Base-by-base conservation (phyloP, 169 alveolate species). In the Pseudocohnilembus persalinus region DNA sequence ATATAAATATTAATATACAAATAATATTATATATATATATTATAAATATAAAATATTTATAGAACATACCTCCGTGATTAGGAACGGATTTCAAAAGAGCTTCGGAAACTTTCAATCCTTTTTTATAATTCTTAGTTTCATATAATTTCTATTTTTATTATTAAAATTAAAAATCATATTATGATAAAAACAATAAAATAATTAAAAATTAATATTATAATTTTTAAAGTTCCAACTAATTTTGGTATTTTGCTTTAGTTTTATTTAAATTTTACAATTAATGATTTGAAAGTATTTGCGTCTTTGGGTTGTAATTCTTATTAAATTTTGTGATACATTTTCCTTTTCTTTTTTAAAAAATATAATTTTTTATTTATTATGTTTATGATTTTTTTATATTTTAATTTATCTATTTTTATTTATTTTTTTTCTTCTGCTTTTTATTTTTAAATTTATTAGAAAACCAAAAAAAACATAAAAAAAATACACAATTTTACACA, bases 41-140 rank as follows among this genome's bases (percentile, higher is more conserved):
- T 32, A 27, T 31, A 34, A 31, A 6, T 75, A 77, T 32, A 32
- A 77, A 25, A 31, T 0, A 49, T 29, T 28, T 1, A 65, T n/a
- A n/a, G n/a, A n/a, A 28, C 34, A 82, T 78, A 73, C 89, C 92
- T 29, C 88, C 89, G 76, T 93, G 92, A 29, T 89, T 88, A 31
- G 95, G 93, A 29, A 82, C 83, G 31, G 81, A 73, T 74, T 83
- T 83, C 33, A 91, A 76, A 26, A 91, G 73, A 82, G 84, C 82
- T 25, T 93, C 95, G 1, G 89, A 89, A 65, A 81, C 74, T 78
- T 88, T 91, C 74, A 91, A 32, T 63, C 93, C 93, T 79, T 93
- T 87, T 83, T 91, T 88, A 78, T 87, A 93, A 63, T 83, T 65
- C 83, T 91, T 93, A 26, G 82, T 68, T 31, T 89, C 93, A 74